Conservation (phyloP, 108 stramenopile species). For the Skeletonema grethae region DNA sequence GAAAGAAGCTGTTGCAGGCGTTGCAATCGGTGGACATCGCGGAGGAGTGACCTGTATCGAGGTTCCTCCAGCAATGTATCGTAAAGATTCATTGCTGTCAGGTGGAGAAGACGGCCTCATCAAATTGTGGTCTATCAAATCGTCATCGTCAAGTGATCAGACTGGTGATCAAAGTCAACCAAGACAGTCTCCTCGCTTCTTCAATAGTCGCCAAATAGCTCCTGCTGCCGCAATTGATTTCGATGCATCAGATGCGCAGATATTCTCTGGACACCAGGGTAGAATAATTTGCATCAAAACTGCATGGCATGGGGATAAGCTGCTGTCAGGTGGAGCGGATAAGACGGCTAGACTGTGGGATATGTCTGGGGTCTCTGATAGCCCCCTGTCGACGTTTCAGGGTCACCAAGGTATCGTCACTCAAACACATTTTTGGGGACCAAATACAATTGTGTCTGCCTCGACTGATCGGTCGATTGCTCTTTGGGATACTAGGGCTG, state of each 20-base stretch:
- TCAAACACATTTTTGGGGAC: constrained; percentile 80
- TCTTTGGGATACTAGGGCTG: constrained; percentile 82
- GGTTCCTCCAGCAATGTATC: constrained; percentile 80
- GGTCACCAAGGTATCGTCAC: constrained; percentile 89
- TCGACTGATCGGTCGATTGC: constrained; percentile 84
- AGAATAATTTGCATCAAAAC: constrained; percentile 77
- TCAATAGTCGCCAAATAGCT: constrained; percentile 44
- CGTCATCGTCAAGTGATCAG: constrained; percentile 30
- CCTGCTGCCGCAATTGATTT: constrained; percentile 25
- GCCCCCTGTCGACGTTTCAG: constrained; percentile 59
- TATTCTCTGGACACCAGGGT: constrained; percentile 77
- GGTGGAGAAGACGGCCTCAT: constrained; percentile 89
- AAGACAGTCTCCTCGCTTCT: constrained; percentile 39
- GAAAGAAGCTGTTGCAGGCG: constrained; percentile 35
- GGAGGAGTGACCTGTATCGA: constrained; percentile 87
- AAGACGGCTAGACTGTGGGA: constrained; percentile 84
- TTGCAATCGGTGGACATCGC: constrained; percentile 61
- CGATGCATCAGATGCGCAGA: constrained; percentile 68
- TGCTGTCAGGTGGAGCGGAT: constrained; percentile 84
- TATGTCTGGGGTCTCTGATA: constrained; percentile 54
- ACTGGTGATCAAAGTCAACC: constrained; percentile 12
- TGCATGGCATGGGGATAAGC: constrained; percentile 89
- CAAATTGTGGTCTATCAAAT: constrained; percentile 81
- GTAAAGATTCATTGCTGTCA: constrained; percentile 80
- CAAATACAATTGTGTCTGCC: constrained; percentile 83